Base-by-base conservation (phyloP, 306 rosid species). In the Styphnolobium japonicum region DNA sequence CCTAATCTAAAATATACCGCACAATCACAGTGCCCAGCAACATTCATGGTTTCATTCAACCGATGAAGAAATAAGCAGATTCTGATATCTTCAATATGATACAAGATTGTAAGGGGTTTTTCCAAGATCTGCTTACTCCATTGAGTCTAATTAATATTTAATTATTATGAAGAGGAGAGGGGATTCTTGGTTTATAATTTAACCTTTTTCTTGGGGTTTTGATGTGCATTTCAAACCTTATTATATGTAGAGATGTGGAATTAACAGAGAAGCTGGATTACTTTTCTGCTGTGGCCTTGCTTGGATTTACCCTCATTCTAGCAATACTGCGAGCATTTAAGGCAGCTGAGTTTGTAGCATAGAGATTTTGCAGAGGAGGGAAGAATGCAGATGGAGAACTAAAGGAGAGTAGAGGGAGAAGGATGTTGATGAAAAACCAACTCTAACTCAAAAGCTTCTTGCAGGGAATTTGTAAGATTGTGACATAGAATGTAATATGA, bases 271-370 rank as follows among this genome's bases (percentile, higher is more conserved):
- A 85, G 88, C 86, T 90, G 37, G 85, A 90, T 67, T 80, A 45
- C 56, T 88, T 90, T 43, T 88, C 92, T 70, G 89, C 92, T 71
- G 95, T 87, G 42, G 91, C 95, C 78, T 82, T 90, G 39, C 80
- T 87, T 65, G 95, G 95, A 49, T 87, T 81, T 80, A 78, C 89
- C 62, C 91, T 90, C 74, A 84, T 88, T 77, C 76, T 88, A 23
- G 63, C 90, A 6, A 48, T 83, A 45, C 45, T 87, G 73, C 84
- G 95, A 62, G 76, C 87, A 72, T 84, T 88, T 81, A 67, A 76
- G 75, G 91, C 87, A n/a, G n/a, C n/a, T n/a, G n/a, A n/a, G n/a
- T n/a, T n/a, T n/a, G n/a, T n/a, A n/a, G n/a, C n/a, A n/a, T n/a
- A n/a, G n/a, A n/a, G n/a, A n/a, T n/a, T n/a, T n/a, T n/a, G n/a